Percentiles rank a stretch among this genome's conserved stretches.
These are phyloP conservation scores for Zizania palustris DNA, from an alignment of 202 grass and related monocot genomes.

Conservation along the genomic window DNA sequence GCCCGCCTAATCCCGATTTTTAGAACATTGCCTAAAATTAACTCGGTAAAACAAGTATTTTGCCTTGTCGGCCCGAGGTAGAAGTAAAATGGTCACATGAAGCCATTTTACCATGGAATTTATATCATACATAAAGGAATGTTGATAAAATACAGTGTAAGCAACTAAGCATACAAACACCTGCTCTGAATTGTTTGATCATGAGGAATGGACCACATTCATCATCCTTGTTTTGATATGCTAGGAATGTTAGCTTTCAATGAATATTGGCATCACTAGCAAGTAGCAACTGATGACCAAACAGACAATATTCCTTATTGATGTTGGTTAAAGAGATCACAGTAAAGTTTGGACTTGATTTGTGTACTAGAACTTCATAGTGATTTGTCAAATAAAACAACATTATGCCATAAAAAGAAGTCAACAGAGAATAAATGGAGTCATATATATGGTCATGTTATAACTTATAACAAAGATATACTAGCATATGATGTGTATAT, in stretches of 20 bases:
- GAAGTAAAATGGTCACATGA: slow-evolving; percentile 10
- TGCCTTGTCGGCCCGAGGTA: background rate
- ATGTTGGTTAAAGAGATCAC: background rate
- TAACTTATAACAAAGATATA: slow-evolving; percentile 14
- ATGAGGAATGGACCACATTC: slow-evolving; percentile 2
- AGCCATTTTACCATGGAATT: slow-evolving; percentile 23
- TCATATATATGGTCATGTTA: slow-evolving; percentile 9
- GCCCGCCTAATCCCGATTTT: too few relatives aligned
- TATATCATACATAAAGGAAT: background rate
- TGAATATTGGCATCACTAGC: background rate
- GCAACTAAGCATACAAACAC: background rate
- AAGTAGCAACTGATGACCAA: slow-evolving; percentile 1
- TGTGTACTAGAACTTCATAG: background rate
- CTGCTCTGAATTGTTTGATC: background rate
- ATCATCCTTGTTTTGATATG: background rate
- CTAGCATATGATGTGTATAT: slow-evolving; percentile 12
- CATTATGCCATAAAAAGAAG: background rate
- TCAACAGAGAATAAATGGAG: background rate
- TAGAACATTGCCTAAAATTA: slow-evolving; percentile 9
- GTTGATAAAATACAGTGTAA: background rate
- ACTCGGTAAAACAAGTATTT: slow-evolving; percentile 8
- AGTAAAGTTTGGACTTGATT: background rate
- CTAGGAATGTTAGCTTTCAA: slow-evolving; percentile 17
- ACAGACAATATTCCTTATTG: slow-evolving; percentile 4
- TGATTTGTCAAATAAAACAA: slow-evolving; percentile 29